Percentiles rank a stretch among this genome's conserved stretches.
Evolutionary conservation across 2,329 filamentous ascomycete species (phyloP).

Genomic region (Parafenestella ontariensis): DNA sequence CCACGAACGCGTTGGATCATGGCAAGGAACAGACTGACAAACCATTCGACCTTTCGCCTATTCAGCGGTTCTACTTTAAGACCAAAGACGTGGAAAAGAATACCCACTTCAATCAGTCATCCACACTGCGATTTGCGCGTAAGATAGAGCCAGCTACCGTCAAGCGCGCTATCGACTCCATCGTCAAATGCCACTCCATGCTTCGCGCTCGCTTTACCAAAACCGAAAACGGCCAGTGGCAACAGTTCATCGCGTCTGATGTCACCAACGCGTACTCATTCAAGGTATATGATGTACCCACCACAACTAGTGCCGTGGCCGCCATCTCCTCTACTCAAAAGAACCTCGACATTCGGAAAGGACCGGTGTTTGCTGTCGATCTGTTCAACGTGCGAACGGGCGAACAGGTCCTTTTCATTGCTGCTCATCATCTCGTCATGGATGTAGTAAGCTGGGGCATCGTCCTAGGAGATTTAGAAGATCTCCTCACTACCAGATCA

Average conservation of each 20-base stretch:
- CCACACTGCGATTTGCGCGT: slow-evolving; percentile 47
- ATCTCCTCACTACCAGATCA: slow-evolving; percentile 27
- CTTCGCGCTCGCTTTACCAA: slow-evolving; percentile 40
- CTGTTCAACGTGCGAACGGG: slow-evolving; percentile 22
- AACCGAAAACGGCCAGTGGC: slow-evolving; percentile 23
- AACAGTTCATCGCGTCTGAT: slow-evolving; percentile 25
- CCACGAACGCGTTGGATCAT: slow-evolving; percentile 8
- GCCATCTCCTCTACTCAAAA: slow-evolving; percentile 32
- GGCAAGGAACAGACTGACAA: slow-evolving; percentile 30
- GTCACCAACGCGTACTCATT: slow-evolving; percentile 28
- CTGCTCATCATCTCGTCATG: slow-evolving; percentile 43
- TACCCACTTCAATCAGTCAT: slow-evolving; percentile 56
- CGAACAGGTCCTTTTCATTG: slow-evolving; percentile 38
- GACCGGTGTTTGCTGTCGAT: slow-evolving; percentile 39
- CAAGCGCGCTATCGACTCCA: slow-evolving; percentile 28
- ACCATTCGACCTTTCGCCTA: slow-evolving; percentile 54
- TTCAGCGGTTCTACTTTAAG: slow-evolving; percentile 56
- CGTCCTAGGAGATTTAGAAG: slow-evolving; percentile 42
- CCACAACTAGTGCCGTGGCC: slow-evolving; percentile 10
- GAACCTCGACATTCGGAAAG: slow-evolving; percentile 35
- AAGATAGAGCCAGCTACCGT: slow-evolving; percentile 27
- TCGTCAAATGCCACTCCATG: slow-evolving; percentile 44
- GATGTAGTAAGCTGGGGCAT: slow-evolving; percentile 46
- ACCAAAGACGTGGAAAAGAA: slow-evolving; percentile 38
- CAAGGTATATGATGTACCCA: slow-evolving; percentile 16